Evolutionary conservation across 768 basidiomycete genomes (phyloP).

Genomic region (Boletellus ananiceps): DNA sequence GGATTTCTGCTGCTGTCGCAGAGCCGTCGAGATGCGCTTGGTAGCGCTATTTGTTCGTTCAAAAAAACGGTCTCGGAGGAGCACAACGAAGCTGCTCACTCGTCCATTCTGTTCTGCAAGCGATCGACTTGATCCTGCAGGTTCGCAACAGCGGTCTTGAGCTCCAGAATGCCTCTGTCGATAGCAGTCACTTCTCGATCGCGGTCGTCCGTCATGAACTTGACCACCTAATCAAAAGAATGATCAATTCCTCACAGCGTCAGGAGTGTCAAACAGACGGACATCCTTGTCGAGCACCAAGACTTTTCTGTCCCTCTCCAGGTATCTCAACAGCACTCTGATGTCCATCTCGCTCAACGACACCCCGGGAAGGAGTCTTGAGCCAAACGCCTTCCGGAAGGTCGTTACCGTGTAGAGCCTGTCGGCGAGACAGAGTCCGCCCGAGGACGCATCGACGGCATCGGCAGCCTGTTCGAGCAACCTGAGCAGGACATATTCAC

Average conservation of each 20-base stretch:
- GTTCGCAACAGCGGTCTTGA: slow-evolving; percentile 65
- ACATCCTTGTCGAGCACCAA: slow-evolving; percentile 69
- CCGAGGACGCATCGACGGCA: slow-evolving; percentile 41
- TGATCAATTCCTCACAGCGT: background rate
- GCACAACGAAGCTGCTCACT: slow-evolving; percentile 41
- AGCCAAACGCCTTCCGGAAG: slow-evolving; percentile 59
- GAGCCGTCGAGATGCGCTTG: slow-evolving; percentile 56
- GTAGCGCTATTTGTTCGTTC: slow-evolving; percentile 48
- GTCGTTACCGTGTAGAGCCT: slow-evolving; percentile 54
- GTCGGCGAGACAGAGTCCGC: slow-evolving; percentile 48
- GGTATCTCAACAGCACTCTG: slow-evolving; percentile 66
- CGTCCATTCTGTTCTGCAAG: slow-evolving; percentile 65
- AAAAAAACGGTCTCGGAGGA: background rate
- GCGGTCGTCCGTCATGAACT: slow-evolving; percentile 52
- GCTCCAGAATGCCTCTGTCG: slow-evolving; percentile 77
- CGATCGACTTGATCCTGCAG: slow-evolving; percentile 65
- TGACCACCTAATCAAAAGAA: slow-evolving; percentile 57
- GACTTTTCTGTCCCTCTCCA: slow-evolving; percentile 69
- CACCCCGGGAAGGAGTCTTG: slow-evolving; percentile 35
- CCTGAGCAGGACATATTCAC: slow-evolving; percentile 66
- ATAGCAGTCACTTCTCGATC: slow-evolving; percentile 60
- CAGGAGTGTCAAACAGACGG: slow-evolving; percentile 17
- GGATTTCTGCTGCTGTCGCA: slow-evolving; percentile 66
- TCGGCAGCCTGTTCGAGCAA: slow-evolving; percentile 66
- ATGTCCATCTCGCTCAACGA: slow-evolving; percentile 60